Evolutionary conservation across 179 eudicot genomes (phyloP), one percentile per base, ranked within the genome.

Genomic region (Silene coronaria): DNA sequence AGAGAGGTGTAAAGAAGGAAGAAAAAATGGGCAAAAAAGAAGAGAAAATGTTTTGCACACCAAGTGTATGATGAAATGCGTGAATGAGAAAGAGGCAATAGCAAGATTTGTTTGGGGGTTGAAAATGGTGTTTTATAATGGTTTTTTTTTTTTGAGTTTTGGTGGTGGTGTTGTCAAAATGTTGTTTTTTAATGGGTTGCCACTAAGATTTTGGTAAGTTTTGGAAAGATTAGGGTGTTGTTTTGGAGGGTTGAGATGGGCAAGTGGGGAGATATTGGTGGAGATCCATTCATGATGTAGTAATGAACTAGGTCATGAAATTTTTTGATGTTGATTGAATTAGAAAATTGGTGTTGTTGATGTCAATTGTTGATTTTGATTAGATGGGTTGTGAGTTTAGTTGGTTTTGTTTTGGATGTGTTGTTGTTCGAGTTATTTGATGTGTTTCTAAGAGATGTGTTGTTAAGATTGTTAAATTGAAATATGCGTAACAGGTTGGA

Each of bases 1-100:
- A 82, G 81, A 78, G 84, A 75, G 81, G 28, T 28, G 76, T 30
- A 66, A 55, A 27, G n/a, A 11, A 4, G 27, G 14, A 13, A 34
- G 45, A 70, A 78, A 58, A 71, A 23, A 65, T 30, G 30, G 61
- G 57, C n/a, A 42, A 30, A 23, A 6, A 12, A 28, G 45, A 45
- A 26, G 57, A n/a, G 28, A 28, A 53, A n/a, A 36, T 7, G 30
- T n/a, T 10, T 57, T 22, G 72, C 71, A 67, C 79, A 78, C 75
- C 75, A 82, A 78, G 75, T 78, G 82, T 82, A 78, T 22, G 82
- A 71, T 82, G 60, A 75, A 55, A 42, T 82, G 80, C 38, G 71
- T 75, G 34, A 72, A 68, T 23, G 70, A 69, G 68, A 67, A n/a
- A 62, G 57, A 74, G 36, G 78, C 34, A 64, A 48, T 26, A 36